Base-by-base conservation (phyloP, 495 filamentous ascomycete genomes). In the Podospora tetraspora region DNA sequence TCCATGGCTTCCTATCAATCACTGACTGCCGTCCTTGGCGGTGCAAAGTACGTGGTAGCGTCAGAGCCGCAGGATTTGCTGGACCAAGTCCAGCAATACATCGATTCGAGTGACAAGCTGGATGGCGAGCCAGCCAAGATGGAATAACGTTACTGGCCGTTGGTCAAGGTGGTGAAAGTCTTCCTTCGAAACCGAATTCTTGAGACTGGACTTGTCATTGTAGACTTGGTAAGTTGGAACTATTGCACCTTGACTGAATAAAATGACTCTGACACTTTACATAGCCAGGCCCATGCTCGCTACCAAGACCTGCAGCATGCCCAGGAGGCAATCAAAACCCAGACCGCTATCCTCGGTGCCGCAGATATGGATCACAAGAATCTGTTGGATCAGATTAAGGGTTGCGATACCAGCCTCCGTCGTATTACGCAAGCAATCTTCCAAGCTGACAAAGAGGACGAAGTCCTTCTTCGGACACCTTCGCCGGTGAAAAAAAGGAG, bases 91-190 rank as follows among this genome's bases (percentile, higher is more conserved):
- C 71, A 71, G 57, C 57, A 23, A 6, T 80, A 73, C 66, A 68
- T 82, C 21, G 79, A 81, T 37, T 78, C 77, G 27, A 75, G 76
- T 61, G 75, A 78, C 32, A 76, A 73, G 13, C n/a, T 13, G 1
- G 63, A 61, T 0, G 3, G 21, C 7, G 68, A 78, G 22, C 72
- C 37, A 62, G 70, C 43, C 21, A 43, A 70, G 2, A 85, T 87
- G 75, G 84, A 85, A 27, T 85, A n/a, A n/a, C n/a, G n/a, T n/a
- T n/a, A 80, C 57, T 92, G 89, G 89, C 90, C 90, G 0, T 74
- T 92, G 19, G 86, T 92, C 61, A 85, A 86, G 63, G 85, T 88
- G 21, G 87, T 92, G 34, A 80, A 79, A 64, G 77, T 92, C 22
- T 90, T 85, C 65, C 77, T 82, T 27, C 90, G 86, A 72, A 78